phyloP scores from a whole-genome alignment of 1,139 yeast species.

The Kodamaea fungicola region DNA sequence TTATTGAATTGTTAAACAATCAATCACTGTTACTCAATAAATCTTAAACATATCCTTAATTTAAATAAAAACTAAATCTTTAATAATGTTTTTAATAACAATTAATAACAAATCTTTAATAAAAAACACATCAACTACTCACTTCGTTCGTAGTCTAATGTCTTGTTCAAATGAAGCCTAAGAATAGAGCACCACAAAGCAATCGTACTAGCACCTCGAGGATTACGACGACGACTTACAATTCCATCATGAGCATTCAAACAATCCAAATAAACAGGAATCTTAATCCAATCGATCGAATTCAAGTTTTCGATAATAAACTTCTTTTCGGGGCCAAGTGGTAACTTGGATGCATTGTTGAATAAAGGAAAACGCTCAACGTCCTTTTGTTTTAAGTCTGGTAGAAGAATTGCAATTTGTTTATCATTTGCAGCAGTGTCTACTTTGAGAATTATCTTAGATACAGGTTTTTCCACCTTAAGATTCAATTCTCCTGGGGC shows the following conservation, averaged over 20 bases:
- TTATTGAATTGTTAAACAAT: too few relatives aligned
- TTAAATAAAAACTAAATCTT: too few relatives aligned
- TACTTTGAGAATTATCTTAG: conserved; percentile 14
- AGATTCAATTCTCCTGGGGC: conserved; percentile 4
- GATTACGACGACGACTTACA: conserved; percentile 63
- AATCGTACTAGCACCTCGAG: conserved; percentile 52
- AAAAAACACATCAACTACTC: too few relatives aligned
- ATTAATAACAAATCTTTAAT: too few relatives aligned
- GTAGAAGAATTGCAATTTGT: conserved; percentile 16
- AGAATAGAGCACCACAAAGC: conserved; percentile 50
- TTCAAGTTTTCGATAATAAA: conserved; percentile 51
- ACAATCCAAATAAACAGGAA: conserved; percentile 61
- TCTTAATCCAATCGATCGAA: conserved; percentile 57
- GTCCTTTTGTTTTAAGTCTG: conserved; percentile 17
- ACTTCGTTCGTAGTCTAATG: too few relatives aligned
- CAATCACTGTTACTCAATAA: too few relatives aligned
- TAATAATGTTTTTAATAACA: too few relatives aligned
- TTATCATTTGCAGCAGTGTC: conserved; percentile 26
- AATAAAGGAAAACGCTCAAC: conserved; percentile 28
- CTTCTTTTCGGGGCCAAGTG: conserved; percentile 39
- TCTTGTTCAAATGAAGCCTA: conserved; percentile 29
- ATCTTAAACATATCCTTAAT: too few relatives aligned
- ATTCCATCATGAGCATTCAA: conserved; percentile 74
- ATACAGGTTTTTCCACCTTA: conserved; percentile 11
- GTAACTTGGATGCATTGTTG: conserved; percentile 24